Conservation (phyloP, 163 green algal species). For the Smithsoniella earleae region DNA sequence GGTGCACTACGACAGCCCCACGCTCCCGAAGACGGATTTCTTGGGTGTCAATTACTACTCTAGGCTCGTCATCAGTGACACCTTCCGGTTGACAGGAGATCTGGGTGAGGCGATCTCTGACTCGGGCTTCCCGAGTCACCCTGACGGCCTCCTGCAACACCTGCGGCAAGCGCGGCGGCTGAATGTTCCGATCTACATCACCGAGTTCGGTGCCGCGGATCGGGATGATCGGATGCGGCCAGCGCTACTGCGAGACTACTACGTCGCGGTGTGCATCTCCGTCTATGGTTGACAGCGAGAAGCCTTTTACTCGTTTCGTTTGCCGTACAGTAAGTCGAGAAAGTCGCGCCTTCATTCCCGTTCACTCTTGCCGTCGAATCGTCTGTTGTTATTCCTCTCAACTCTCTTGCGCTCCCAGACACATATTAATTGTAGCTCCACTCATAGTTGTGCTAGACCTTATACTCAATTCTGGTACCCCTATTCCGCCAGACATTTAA, state of each 20-base stretch:
- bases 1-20: neutral
- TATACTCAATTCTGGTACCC: no score
- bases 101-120: slow-evolving; percentile 49
- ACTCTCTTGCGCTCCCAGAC: no score
- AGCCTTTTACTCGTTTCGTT: no score
- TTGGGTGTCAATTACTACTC: slow-evolving; percentile 28
- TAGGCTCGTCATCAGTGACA: neutral
- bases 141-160: slow-evolving; percentile 30
- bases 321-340: no score
- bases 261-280: neutral
- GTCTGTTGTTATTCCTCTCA: no score
- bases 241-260: slow-evolving; percentile 12
- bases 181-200: slow-evolving; percentile 8
- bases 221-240: neutral
- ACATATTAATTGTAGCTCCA: no score
- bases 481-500: no score
- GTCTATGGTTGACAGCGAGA: no score
- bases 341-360: no score
- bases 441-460: no score
- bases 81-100: slow-evolving; percentile 35
- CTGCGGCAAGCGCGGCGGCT: neutral
- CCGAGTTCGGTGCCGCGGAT: slow-evolving; percentile 27
- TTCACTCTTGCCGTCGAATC: no score
- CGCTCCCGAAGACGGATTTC: neutral
- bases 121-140: slow-evolving; percentile 49